Conservation (phyloP, 2,329 filamentous ascomycete genomes). For the Stromatinia cepivora region DNA sequence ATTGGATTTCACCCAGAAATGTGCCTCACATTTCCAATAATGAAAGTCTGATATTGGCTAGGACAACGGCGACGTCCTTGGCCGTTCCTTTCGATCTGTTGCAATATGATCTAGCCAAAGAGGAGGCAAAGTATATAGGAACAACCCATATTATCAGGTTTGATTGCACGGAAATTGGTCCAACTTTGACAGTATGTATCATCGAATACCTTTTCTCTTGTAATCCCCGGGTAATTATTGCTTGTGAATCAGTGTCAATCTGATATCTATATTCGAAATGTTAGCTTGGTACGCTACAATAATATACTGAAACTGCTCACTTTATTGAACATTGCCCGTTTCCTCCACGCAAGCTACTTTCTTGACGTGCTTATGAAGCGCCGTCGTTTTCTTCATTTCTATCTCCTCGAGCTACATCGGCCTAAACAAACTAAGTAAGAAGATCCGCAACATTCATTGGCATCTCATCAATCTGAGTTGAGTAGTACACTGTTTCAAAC, state of each 20-base stretch:
- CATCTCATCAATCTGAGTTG: slow-evolving; percentile 80
- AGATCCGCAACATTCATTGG: slow-evolving; percentile 67
- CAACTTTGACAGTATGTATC: not conserved
- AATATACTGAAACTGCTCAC: slow-evolving; percentile 23
- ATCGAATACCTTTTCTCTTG: not conserved
- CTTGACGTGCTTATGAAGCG: slow-evolving; percentile 31
- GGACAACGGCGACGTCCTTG: not conserved
- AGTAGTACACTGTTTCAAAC: slow-evolving; percentile 61
- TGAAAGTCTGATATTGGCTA: not conserved
- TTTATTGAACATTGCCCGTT: slow-evolving; percentile 37
- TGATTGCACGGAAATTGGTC: not conserved
- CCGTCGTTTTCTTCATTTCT: slow-evolving; percentile 17
- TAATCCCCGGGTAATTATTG: not conserved
- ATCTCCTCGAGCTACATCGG: not conserved
- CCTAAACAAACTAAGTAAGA: slow-evolving; percentile 31
- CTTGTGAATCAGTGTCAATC: slow-evolving; percentile 1
- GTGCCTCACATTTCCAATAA: not conserved
- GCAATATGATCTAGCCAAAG: not conserved
- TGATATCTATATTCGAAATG: slow-evolving; percentile 1
- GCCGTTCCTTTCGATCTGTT: not conserved
- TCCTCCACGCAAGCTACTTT: slow-evolving; percentile 36
- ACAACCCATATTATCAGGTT: not conserved
- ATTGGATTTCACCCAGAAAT: not conserved
- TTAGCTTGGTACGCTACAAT: not conserved
- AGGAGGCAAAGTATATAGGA: not conserved